Percentiles rank a stretch among this genome's conserved stretches.
Conservation (phyloP, 1,284 basidiomycete genomes). For the Irpex sp. region DNA sequence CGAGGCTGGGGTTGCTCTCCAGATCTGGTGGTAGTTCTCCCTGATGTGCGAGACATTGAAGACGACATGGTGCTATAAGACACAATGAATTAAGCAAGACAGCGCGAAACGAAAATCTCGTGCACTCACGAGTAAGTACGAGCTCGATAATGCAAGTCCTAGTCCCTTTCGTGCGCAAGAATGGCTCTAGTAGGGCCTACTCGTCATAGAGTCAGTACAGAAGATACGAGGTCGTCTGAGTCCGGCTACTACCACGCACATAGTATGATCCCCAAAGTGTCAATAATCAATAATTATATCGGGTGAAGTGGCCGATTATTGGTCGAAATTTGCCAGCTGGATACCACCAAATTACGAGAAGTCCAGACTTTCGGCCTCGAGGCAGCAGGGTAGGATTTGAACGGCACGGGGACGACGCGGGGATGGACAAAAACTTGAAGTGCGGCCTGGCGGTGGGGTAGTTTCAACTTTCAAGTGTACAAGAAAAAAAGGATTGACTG, state of each 20-base stretch:
- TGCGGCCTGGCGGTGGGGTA: neutral
- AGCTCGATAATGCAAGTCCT: neutral
- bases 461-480: neutral
- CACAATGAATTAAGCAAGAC: neutral
- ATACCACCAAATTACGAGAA: neutral
- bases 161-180: neutral
- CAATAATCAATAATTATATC: neutral
- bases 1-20: conserved; percentile 1
- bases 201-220: neutral
- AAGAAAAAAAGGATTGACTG: neutral
- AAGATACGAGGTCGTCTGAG: neutral
- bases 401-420: neutral
- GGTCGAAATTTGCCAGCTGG: neutral
- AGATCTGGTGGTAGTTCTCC: neutral
- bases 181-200: neutral
- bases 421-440: neutral
- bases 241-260: neutral
- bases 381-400: neutral
- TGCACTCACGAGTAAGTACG: neutral
- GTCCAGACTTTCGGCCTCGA: neutral
- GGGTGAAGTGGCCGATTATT: neutral
- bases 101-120: neutral
- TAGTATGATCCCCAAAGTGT: neutral
- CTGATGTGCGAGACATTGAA: neutral
- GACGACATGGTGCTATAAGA: neutral